Percentiles rank a stretch among this genome's conserved stretches.
These are phyloP conservation scores for Leonotis leonurus DNA, from an alignment of 257 asterid species.

Conservation along the genomic window DNA sequence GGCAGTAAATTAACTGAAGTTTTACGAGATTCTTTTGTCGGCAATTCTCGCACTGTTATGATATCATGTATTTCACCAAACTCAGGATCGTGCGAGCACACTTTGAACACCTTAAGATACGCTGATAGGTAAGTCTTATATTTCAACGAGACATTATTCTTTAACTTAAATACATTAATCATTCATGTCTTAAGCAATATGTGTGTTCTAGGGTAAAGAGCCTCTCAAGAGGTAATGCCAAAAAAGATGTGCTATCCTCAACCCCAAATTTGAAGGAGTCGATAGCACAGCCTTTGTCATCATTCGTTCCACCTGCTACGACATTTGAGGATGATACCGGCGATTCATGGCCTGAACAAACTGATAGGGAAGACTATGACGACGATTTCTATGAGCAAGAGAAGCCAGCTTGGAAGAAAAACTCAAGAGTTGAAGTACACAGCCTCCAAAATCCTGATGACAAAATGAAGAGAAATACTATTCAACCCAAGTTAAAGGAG, in stretches of 20 bases:
- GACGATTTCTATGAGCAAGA: slow-evolving; percentile 77
- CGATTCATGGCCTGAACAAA: slow-evolving; percentile 84
- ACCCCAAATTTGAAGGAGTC: slow-evolving; percentile 73
- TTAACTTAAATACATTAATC: neutral
- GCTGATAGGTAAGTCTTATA: slow-evolving; percentile 68
- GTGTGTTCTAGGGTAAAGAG: slow-evolving; percentile 71
- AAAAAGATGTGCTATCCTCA: slow-evolving; percentile 62
- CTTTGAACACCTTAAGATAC: slow-evolving; percentile 91
- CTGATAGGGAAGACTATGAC: slow-evolving; percentile 71
- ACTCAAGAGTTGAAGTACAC: slow-evolving; percentile 47
- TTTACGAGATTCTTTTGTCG: slow-evolving; percentile 88
- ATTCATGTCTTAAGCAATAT: slow-evolving; percentile 8
- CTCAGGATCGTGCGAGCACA: slow-evolving; percentile 93
- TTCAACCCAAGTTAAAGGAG: slow-evolving; percentile 71
- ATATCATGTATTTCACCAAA: slow-evolving; percentile 86
- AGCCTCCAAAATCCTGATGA: slow-evolving; percentile 45
- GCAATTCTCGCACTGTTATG: slow-evolving; percentile 96
- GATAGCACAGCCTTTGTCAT: slow-evolving; percentile 45
- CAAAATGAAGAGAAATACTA: slow-evolving; percentile 52
- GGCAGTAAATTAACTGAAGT: slow-evolving; percentile 98
- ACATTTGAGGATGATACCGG: slow-evolving; percentile 70
- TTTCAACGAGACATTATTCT: neutral
- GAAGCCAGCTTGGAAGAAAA: slow-evolving; percentile 56
- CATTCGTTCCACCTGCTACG: slow-evolving; percentile 45
- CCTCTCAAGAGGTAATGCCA: slow-evolving; percentile 81